Evolutionary conservation across 2,329 filamentous ascomycete species (phyloP).

Genomic region (Aphanocladium album): DNA sequence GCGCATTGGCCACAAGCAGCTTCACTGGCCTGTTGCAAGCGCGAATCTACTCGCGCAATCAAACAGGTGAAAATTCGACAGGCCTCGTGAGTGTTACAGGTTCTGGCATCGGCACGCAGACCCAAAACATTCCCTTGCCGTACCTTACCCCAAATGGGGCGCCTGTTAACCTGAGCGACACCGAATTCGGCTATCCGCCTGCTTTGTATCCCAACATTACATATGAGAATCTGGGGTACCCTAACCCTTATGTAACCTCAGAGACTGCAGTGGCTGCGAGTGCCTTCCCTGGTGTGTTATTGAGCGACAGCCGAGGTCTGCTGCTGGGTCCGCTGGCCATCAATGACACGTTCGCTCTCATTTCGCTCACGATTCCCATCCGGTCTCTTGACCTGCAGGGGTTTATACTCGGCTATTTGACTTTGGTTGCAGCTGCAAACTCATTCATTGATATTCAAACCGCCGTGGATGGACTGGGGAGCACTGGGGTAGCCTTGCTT

Average conservation of each 20-base stretch:
- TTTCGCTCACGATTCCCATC: slow-evolving; percentile 79
- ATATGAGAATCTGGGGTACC: slow-evolving; percentile 44
- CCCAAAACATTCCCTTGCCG: slow-evolving; percentile 54
- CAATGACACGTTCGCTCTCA: slow-evolving; percentile 67
- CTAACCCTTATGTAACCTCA: slow-evolving; percentile 36
- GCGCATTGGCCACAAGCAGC: slow-evolving; percentile 60
- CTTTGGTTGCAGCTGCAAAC: slow-evolving; percentile 65
- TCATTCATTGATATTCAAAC: slow-evolving; percentile 58
- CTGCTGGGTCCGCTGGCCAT: slow-evolving; percentile 70
- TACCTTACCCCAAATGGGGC: slow-evolving; percentile 54
- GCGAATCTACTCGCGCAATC: slow-evolving; percentile 65
- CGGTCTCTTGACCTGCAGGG: slow-evolving; percentile 57
- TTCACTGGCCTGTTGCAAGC: slow-evolving; percentile 61
- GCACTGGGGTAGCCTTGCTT: slow-evolving; percentile 64
- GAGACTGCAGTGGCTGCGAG: slow-evolving; percentile 40
- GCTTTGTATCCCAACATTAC: slow-evolving; percentile 75
- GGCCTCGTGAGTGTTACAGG: slow-evolving; percentile 64
- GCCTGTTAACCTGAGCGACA: slow-evolving; percentile 56
- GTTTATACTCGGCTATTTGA: slow-evolving; percentile 78
- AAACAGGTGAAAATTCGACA: slow-evolving; percentile 43
- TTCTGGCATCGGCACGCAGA: slow-evolving; percentile 24
- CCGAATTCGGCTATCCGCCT: slow-evolving; percentile 62
- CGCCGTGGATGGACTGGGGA: slow-evolving; percentile 64
- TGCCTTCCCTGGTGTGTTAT: slow-evolving; percentile 46
- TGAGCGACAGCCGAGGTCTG: slow-evolving; percentile 52